Evolutionary conservation across 2,329 filamentous ascomycete genomes (phyloP).

Genomic region (Metarhizium anisopliae): DNA sequence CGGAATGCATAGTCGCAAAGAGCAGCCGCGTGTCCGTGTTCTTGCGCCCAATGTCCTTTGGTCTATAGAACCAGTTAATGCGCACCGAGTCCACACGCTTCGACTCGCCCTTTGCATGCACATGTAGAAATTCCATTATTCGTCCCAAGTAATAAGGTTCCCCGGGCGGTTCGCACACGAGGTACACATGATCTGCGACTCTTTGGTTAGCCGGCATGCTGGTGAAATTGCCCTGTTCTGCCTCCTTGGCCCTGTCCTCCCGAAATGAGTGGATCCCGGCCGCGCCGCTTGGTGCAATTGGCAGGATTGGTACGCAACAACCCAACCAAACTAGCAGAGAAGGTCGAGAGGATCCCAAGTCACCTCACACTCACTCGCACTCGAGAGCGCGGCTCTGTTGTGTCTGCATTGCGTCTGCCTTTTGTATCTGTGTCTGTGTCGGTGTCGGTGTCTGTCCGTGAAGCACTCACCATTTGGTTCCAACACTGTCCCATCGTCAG

Average conservation of each 20-base stretch:
- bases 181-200: conserved; percentile 68
- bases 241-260: conserved; percentile 11
- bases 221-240: conserved; percentile 8
- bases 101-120: conserved; percentile 69
- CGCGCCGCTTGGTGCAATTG: conserved; percentile 7
- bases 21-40: conserved; percentile 83
- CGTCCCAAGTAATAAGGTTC: conserved; percentile 96
- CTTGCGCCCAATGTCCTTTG: conserved; percentile 90
- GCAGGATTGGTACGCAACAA: conserved; percentile 1
- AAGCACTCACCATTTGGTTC: conserved; percentile 68
- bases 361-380: background rate
- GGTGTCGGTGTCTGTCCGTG: background rate
- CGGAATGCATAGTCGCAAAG: conserved; percentile 97
- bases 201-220: conserved; percentile 6
- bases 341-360: background rate
- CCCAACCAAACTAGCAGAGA: conserved; percentile 1
- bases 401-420: background rate
- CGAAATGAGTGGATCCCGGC: conserved; percentile 7
- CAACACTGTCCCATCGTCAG: conserved; percentile 83
- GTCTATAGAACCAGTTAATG: conserved; percentile 97
- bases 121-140: conserved; percentile 95
- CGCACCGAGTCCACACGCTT: conserved; percentile 77
- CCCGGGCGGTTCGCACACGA: conserved; percentile 93
- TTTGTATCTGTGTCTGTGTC: background rate
- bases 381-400: background rate